Percentiles rank a stretch among this genome's conserved stretches.
phyloP scores from a whole-genome alignment of 306 rosid species.

The Vigna reflexopilosa region DNA sequence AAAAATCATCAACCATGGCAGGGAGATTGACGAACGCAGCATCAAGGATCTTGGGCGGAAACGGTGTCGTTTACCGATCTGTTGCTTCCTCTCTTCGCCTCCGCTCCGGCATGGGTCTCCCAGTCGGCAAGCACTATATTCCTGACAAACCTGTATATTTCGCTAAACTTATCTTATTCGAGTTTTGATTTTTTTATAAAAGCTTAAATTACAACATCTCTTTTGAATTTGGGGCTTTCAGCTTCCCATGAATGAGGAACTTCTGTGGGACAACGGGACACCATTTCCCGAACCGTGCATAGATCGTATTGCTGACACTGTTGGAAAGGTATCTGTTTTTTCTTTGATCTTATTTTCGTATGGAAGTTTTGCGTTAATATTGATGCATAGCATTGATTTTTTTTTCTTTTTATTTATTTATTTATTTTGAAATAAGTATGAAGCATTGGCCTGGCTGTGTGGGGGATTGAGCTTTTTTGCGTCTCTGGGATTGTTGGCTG shows the following conservation, averaged over 20 bases:
- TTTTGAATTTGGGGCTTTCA: conserved; percentile 46
- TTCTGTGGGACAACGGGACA: conserved; percentile 96
- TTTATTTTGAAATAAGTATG: conserved; percentile 60
- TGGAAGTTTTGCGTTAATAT: neutral
- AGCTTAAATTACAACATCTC: neutral
- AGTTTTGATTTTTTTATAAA: neutral
- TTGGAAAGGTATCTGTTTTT: conserved; percentile 67
- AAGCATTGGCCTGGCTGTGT: conserved; percentile 96
- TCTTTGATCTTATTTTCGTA: neutral
- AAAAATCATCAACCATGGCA: conserved; percentile 59
- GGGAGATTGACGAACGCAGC: conserved; percentile 72
- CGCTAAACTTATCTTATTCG: conserved; percentile 29
- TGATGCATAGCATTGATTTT: neutral
- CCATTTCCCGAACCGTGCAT: conserved; percentile 93
- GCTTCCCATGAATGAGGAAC: conserved; percentile 81
- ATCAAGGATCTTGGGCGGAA: conserved; percentile 83
- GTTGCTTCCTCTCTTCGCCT: conserved; percentile 77
- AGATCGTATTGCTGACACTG: conserved; percentile 95
- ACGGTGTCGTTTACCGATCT: conserved; percentile 79
- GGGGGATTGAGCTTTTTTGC: conserved; percentile 89
- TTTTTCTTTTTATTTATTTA: neutral
- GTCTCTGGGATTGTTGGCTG: conserved; percentile 74
- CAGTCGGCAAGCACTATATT: conserved; percentile 84
- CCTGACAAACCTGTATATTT: conserved; percentile 79
- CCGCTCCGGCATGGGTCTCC: conserved; percentile 91